Evolutionary conservation across 1,139 yeast genomes (phyloP).

Genomic region (Tardiomyces depauwii): DNA sequence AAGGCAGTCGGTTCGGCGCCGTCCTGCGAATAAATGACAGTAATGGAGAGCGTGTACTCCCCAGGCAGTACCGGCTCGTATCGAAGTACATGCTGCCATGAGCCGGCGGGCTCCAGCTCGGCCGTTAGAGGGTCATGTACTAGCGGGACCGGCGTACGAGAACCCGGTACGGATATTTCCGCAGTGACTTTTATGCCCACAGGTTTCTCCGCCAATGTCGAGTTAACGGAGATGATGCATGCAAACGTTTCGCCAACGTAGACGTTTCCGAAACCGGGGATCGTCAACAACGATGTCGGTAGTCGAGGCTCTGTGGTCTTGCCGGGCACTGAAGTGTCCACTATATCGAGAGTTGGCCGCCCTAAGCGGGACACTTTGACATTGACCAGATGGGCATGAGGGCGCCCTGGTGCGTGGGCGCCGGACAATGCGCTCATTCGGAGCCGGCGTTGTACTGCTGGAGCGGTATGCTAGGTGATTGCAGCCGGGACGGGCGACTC

Average conservation of each 20-base stretch:
- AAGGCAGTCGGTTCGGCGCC: constrained; percentile 9
- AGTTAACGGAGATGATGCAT: constrained; percentile 6
- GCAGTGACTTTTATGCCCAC: constrained; percentile 12
- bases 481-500: too few relatives aligned
- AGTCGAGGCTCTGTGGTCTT: neutral
- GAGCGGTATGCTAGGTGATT: too few relatives aligned
- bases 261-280: neutral
- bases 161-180: neutral
- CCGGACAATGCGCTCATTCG: too few relatives aligned
- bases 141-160: neutral
- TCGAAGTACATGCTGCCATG: constrained; percentile 14
- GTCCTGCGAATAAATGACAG: constrained; percentile 13
- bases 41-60: constrained; percentile 18
- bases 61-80: constrained; percentile 23
- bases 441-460: too few relatives aligned
- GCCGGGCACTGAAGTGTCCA: neutral
- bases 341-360: neutral
- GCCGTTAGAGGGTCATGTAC: constrained; percentile 2
- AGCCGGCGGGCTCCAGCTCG: constrained; percentile 8
- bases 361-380: constrained; percentile 3
- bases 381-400: constrained; percentile 1
- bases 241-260: constrained; percentile 11
- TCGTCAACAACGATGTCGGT: neutral
- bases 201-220: constrained; percentile 1
- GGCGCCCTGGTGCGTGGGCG: too few relatives aligned